Evolutionary conservation across 2,329 filamentous ascomycete genomes (phyloP).

Genomic region (Cladorrhinum sp.): DNA sequence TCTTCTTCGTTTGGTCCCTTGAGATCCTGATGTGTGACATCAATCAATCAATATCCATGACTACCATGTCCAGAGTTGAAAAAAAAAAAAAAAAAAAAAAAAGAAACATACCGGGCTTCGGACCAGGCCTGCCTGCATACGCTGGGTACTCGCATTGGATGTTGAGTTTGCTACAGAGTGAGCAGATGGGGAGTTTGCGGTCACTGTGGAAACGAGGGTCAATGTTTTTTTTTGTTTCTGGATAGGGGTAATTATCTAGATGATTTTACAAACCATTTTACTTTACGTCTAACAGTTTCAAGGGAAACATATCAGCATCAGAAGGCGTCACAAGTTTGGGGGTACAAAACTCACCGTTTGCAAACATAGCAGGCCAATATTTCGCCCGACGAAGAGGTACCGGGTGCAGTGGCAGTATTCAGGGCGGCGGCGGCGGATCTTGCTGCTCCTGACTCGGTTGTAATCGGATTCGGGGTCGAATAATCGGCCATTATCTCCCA

Average conservation of each 20-base stretch:
- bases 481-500: not conserved
- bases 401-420: not conserved
- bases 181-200: slow-evolving; percentile 23
- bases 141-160: slow-evolving; percentile 29
- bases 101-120: slow-evolving; percentile 28
- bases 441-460: not conserved
- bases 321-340: not conserved
- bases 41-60: not conserved
- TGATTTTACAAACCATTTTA: slow-evolving; percentile 26
- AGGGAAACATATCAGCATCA: slow-evolving; percentile 1
- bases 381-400: not conserved
- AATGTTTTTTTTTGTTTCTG: not conserved
- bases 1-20: slow-evolving; percentile 14
- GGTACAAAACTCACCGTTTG: slow-evolving; percentile 13
- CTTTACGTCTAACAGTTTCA: slow-evolving; percentile 21
- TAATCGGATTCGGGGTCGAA: not conserved
- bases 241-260: not conserved
- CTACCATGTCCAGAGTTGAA: not conserved
- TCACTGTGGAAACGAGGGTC: slow-evolving; percentile 13
- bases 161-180: slow-evolving; percentile 26
- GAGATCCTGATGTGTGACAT: not conserved
- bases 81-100: too few relatives aligned
- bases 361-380: slow-evolving; percentile 17
- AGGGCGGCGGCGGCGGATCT: not conserved
- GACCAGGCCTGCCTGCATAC: slow-evolving; percentile 29